These are phyloP conservation scores for Carex littledalei DNA, from an alignment of 176 grass and related monocot species.

Conservation along the genomic window DNA sequence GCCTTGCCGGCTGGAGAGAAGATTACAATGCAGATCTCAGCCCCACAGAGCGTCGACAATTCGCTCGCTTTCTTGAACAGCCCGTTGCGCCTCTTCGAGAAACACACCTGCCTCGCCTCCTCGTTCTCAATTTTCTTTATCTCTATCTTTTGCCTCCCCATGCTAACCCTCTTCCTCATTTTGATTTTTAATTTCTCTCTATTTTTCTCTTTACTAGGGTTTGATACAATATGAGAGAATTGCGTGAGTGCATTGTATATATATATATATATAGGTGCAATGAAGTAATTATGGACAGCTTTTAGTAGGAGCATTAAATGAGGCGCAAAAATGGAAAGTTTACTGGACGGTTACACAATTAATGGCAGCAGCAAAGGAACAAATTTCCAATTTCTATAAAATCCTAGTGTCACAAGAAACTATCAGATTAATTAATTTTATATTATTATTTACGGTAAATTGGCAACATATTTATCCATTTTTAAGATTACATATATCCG, in stretches of 20 bases:
- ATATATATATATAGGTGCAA: not conserved
- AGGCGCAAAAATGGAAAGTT: not conserved
- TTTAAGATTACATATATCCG: no score
- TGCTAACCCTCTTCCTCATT: slow-evolving; percentile 20
- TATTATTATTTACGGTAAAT: not conserved
- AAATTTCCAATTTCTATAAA: not conserved
- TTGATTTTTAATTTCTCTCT: not conserved
- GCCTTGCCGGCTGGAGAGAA: slow-evolving; percentile 55
- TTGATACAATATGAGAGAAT: not conserved
- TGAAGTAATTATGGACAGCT: not conserved
- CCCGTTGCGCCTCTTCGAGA: slow-evolving; percentile 40
- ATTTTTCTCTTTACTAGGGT: not conserved
- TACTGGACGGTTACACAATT: not conserved
- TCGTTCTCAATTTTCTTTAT: slow-evolving; percentile 25
- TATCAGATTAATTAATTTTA: not conserved
- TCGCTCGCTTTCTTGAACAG: slow-evolving; percentile 54
- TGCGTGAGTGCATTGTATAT: not conserved
- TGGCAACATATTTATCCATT: no score
- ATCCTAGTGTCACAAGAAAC: not conserved
- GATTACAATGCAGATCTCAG: slow-evolving; percentile 38
- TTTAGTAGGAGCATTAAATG: slow-evolving; percentile 6
- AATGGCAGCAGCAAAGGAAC: not conserved
- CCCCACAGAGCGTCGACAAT: slow-evolving; percentile 41
- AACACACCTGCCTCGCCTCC: slow-evolving; percentile 47
- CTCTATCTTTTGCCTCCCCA: slow-evolving; percentile 23